Conservation (phyloP, 2,329 filamentous ascomycete genomes). For the Geosmithia putterillii region DNA sequence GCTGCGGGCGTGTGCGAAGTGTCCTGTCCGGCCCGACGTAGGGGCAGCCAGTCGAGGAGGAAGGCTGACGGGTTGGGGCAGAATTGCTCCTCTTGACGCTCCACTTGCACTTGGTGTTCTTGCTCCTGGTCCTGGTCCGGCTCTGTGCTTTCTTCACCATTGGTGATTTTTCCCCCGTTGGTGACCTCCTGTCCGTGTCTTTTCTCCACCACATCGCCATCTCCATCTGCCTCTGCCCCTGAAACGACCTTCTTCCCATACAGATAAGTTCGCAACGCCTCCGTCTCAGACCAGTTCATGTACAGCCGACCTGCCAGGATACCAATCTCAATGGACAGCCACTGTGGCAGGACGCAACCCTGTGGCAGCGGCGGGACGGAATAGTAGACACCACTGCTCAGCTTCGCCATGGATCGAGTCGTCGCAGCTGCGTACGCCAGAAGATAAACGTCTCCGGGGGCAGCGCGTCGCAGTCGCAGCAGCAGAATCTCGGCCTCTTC, state of each 20-base stretch:
- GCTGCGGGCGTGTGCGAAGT: constrained; percentile 45
- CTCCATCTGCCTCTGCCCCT: no score
- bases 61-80: constrained; percentile 21
- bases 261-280: constrained; percentile 16
- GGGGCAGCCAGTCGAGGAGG: constrained; percentile 40
- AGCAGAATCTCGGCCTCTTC: constrained; percentile 51
- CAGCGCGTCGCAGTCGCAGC: constrained; percentile 24
- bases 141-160: no score
- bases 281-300: constrained; percentile 36
- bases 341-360: constrained; percentile 25
- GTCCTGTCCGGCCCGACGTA: constrained; percentile 39
- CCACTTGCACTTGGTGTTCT: no score
- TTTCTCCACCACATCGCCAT: no score
- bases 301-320: constrained; percentile 50
- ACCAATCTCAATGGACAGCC: constrained; percentile 46
- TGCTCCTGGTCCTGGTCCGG: no score
- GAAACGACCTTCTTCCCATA: constrained; percentile 7
- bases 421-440: constrained; percentile 48
- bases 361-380: constrained; percentile 24
- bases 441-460: constrained; percentile 23
- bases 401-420: constrained; percentile 45
- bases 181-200: no score
- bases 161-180: no score
- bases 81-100: background rate
- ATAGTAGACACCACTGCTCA: constrained; percentile 42